These are phyloP conservation scores for Saksenaea oblongispora DNA, from an alignment of 371 early-diverging fungal genomes.

Conservation along the genomic window DNA sequence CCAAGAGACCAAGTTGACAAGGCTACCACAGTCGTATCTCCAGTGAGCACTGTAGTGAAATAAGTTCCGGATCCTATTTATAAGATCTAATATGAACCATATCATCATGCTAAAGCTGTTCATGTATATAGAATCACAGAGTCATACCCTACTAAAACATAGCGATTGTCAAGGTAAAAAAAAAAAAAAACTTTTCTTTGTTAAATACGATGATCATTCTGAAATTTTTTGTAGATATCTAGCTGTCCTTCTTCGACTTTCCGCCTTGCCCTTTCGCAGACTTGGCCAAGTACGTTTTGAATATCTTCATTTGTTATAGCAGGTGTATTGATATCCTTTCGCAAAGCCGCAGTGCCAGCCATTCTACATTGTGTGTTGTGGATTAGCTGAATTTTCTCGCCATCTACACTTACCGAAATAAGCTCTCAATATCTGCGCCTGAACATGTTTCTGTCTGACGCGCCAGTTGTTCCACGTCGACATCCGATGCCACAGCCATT, in stretches of 20 bases:
- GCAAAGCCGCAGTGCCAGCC: constrained; percentile 57
- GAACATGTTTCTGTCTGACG: constrained; percentile 55
- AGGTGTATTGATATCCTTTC: constrained; percentile 30
- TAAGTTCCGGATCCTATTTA: too few species aligned
- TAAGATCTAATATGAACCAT: too few species aligned
- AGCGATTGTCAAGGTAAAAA: background rate
- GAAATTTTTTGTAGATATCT: constrained; percentile 29
- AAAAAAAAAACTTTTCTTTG: too few species aligned
- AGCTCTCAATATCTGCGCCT: constrained; percentile 61
- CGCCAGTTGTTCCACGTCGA: constrained; percentile 45
- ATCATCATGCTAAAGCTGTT: too few species aligned
- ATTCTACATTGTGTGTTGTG: constrained; percentile 34
- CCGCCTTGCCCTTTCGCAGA: constrained; percentile 31
- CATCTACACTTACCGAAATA: constrained; percentile 51
- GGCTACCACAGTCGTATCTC: too few species aligned
- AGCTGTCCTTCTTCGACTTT: constrained; percentile 26
- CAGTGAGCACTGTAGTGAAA: too few species aligned
- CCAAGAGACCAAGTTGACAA: too few species aligned
- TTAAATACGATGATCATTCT: constrained; percentile 10
- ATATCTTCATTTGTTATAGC: constrained; percentile 23
- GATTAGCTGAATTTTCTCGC: background rate
- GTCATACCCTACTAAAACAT: background rate
- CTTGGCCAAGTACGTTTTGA: constrained; percentile 18
- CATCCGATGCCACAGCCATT: constrained; percentile 23
- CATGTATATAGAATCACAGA: too few species aligned